Evolutionary conservation across 2,329 filamentous ascomycete genomes (phyloP).

Genomic region (Phaeomoniella chlamydospora): DNA sequence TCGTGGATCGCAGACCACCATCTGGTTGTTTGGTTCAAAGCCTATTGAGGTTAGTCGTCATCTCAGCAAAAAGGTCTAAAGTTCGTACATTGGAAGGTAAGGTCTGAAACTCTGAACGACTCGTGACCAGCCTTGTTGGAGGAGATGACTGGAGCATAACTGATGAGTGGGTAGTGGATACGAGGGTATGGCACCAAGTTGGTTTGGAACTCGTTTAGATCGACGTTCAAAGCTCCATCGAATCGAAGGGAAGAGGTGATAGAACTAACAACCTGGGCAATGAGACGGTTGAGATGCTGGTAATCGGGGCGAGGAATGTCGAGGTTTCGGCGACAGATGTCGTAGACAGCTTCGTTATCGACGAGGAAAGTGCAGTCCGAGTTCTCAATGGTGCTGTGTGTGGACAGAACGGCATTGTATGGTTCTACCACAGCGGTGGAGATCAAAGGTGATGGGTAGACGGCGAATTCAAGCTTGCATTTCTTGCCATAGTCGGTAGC

Average conservation of each 20-base stretch:
- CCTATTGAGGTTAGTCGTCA: conserved; percentile 19
- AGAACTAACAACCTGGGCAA: conserved; percentile 53
- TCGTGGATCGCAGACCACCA: conserved; percentile 53
- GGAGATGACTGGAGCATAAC: conserved; percentile 49
- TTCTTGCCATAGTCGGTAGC: conserved; percentile 54
- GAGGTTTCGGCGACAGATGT: conserved; percentile 50
- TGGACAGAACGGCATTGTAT: conserved; percentile 44
- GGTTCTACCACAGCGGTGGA: conserved; percentile 55
- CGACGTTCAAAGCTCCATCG: conserved; percentile 52
- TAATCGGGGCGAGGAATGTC: conserved; percentile 50
- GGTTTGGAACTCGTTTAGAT: conserved; percentile 56
- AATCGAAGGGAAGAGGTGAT: conserved; percentile 53
- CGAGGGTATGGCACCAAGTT: conserved; percentile 54
- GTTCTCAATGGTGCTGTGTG: conserved; percentile 51
- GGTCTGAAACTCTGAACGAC: conserved; percentile 71
- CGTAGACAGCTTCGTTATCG: conserved; percentile 55
- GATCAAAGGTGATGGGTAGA: conserved; percentile 50
- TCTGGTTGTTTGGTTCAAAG: conserved; percentile 55
- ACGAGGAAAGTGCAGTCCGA: conserved; percentile 55
- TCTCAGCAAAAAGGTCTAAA: conserved; percentile 4
- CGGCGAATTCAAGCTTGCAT: conserved; percentile 52
- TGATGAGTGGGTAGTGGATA: conserved; percentile 54
- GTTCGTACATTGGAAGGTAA: conserved; percentile 47
- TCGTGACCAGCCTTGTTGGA: conserved; percentile 68
- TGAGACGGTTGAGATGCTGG: conserved; percentile 51